Evolutionary conservation across 129 eudicot genomes (phyloP).

Genomic region (Pseudognaphalium luteoalbum): DNA sequence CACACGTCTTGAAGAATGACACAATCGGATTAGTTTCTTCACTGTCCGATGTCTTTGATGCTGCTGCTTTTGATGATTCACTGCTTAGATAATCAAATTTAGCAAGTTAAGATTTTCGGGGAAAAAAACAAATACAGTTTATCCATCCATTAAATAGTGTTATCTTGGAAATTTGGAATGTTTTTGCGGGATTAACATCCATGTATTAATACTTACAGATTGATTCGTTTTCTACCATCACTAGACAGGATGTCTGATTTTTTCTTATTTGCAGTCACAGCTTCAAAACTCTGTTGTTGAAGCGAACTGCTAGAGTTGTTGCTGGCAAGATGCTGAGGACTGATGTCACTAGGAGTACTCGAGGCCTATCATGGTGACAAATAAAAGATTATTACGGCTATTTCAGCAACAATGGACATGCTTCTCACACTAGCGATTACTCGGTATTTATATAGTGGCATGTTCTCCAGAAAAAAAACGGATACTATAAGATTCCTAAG

Average conservation of each 20-base stretch:
- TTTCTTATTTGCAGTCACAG: constrained; percentile 12
- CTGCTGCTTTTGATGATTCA: constrained; percentile 49
- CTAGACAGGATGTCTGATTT: constrained; percentile 23
- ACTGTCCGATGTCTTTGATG: constrained; percentile 36
- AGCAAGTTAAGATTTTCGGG: constrained; percentile 7
- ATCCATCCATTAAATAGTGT: not conserved
- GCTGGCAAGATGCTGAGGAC: constrained; percentile 13
- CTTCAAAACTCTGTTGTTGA: constrained; percentile 26
- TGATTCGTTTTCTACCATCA: constrained; percentile 41
- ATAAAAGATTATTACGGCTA: not conserved
- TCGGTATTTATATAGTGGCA: not conserved
- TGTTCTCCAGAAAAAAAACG: not conserved
- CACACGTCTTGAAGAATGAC: constrained; percentile 49
- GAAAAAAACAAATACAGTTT: no score
- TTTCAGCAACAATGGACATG: not conserved
- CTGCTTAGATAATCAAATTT: constrained; percentile 37
- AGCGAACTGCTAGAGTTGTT: constrained; percentile 16
- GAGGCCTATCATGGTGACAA: constrained; percentile 33
- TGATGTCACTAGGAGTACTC: constrained; percentile 9
- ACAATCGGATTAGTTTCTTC: constrained; percentile 48
- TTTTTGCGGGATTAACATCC: constrained; percentile 4
- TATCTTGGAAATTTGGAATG: constrained; percentile 9
- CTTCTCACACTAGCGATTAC: not conserved
- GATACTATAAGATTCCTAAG: not conserved
- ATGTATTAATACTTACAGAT: constrained; percentile 49